Evolutionary conservation across 352 stramenopile species (phyloP).

Genomic region (Phytophthora melonis): DNA sequence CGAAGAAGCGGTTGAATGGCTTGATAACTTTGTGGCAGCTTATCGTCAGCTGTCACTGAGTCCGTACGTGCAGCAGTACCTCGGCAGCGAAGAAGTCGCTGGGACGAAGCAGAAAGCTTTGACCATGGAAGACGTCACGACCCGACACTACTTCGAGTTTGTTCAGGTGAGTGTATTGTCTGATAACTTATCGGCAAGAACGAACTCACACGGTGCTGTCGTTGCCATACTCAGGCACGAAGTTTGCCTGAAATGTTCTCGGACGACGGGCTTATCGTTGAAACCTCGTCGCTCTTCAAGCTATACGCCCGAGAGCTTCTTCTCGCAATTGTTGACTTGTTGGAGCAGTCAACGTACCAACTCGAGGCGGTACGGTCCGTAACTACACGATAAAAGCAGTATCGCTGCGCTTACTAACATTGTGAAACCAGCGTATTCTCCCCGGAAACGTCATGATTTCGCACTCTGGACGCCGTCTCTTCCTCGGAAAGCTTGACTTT

Average conservation of each 20-base stretch:
- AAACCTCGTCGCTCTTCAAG: constrained; percentile 28
- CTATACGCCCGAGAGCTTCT: constrained; percentile 32
- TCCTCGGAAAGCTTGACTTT: constrained; percentile 35
- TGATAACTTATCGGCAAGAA: neutral
- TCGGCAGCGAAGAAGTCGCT: constrained; percentile 25
- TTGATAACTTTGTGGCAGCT: constrained; percentile 33
- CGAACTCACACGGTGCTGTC: neutral
- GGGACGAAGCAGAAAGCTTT: constrained; percentile 7
- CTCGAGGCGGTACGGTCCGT: constrained; percentile 12
- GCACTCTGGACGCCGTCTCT: constrained; percentile 30
- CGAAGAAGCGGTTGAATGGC: constrained; percentile 19
- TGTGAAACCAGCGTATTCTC: constrained; percentile 19
- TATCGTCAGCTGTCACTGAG: constrained; percentile 27
- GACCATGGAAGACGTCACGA: constrained; percentile 8
- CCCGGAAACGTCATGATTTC: constrained; percentile 35
- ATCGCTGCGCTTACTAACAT: neutral
- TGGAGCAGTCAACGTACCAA: constrained; percentile 29
- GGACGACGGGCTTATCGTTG: constrained; percentile 17
- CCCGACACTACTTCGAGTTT: constrained; percentile 24
- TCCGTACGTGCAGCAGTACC: constrained; percentile 32
- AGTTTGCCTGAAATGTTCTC: constrained; percentile 22
- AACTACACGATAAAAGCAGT: neutral
- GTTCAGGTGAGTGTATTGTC: constrained; percentile 4
- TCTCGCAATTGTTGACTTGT: constrained; percentile 22
- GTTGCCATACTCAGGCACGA: constrained; percentile 4